These are phyloP conservation scores for Eucalyptus tenuipes DNA, from an alignment of 345 rosid genomes.

Conservation along the genomic window DNA sequence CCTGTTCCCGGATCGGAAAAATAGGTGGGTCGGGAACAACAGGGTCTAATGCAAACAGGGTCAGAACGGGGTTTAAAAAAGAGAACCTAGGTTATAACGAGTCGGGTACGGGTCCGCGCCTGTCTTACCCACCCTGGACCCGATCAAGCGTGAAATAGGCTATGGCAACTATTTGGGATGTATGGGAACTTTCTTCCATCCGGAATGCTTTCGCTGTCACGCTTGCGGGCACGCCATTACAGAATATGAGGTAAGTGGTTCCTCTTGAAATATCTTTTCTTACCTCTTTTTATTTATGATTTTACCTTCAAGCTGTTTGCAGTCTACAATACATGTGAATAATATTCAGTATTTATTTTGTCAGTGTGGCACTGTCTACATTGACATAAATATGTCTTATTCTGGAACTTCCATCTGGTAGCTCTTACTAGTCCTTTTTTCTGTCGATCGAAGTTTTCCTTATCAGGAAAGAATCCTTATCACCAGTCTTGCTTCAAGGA, in stretches of 20 bases:
- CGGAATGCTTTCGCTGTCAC: constrained; percentile 71
- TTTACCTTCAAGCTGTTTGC: not conserved
- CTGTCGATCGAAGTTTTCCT: constrained; percentile 22
- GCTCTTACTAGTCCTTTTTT: constrained; percentile 2
- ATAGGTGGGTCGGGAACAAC: too few species aligned
- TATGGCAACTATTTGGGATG: constrained; percentile 69
- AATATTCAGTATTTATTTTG: not conserved
- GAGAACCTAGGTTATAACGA: too few species aligned
- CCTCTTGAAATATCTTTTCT: not conserved
- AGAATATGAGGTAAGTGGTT: constrained; percentile 56
- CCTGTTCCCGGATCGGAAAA: too few species aligned
- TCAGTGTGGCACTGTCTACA: not conserved
- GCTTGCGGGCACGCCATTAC: constrained; percentile 64
- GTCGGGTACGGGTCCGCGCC: too few species aligned
- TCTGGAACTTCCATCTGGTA: not conserved
- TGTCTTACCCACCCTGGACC: too few species aligned
- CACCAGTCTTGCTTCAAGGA: constrained; percentile 92
- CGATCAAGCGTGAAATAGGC: constrained; percentile 47
- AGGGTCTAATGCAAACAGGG: too few species aligned
- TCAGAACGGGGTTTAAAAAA: too few species aligned
- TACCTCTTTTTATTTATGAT: not conserved
- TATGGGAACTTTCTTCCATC: constrained; percentile 83
- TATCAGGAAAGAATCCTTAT: constrained; percentile 59
- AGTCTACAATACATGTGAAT: not conserved
- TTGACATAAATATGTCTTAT: not conserved